Conservation (phyloP, 2,329 filamentous ascomycete species). For the Coniella vitis region DNA sequence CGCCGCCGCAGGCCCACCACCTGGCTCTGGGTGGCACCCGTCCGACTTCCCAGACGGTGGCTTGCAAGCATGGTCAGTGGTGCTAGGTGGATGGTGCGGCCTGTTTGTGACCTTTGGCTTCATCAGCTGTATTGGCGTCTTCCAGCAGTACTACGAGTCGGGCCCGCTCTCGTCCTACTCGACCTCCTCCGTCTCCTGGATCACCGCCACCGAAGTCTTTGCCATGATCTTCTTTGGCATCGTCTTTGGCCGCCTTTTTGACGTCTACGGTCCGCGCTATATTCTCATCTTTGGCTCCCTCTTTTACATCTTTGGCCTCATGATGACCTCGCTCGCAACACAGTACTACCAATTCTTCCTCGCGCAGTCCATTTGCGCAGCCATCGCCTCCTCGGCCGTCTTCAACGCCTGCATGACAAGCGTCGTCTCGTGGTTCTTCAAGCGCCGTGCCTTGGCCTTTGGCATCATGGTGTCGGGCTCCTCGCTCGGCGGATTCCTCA, state of each 20-base stretch:
- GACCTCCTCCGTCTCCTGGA: constrained; percentile 48
- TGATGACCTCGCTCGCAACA: constrained; percentile 49
- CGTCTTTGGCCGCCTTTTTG: constrained; percentile 38
- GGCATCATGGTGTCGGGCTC: constrained; percentile 42
- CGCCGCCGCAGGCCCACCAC: constrained; percentile 10
- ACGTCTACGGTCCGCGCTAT: constrained; percentile 51
- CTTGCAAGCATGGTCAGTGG: constrained; percentile 41
- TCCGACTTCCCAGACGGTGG: constrained; percentile 48
- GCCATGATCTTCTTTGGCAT: constrained; percentile 39
- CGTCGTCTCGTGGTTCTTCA: constrained; percentile 40
- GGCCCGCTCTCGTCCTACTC: constrained; percentile 40
- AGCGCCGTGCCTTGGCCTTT: constrained; percentile 38
- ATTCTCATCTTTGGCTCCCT: constrained; percentile 46
- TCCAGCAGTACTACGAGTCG: constrained; percentile 48
- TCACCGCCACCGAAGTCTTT: constrained; percentile 45
- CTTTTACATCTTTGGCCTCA: constrained; percentile 49
- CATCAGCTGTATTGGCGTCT: constrained; percentile 42
- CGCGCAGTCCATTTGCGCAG: constrained; percentile 28
- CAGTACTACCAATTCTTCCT: constrained; percentile 36
- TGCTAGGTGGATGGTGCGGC: constrained; percentile 30
- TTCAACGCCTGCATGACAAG: constrained; percentile 30
- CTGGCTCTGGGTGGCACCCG: constrained; percentile 27
- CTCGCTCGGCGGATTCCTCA: constrained; percentile 43
- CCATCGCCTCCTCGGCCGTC: constrained; percentile 28
- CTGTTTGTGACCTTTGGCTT: constrained; percentile 34